phyloP scores from a whole-genome alignment of 1,284 basidiomycete species.

The Rhodotorula sp. region DNA sequence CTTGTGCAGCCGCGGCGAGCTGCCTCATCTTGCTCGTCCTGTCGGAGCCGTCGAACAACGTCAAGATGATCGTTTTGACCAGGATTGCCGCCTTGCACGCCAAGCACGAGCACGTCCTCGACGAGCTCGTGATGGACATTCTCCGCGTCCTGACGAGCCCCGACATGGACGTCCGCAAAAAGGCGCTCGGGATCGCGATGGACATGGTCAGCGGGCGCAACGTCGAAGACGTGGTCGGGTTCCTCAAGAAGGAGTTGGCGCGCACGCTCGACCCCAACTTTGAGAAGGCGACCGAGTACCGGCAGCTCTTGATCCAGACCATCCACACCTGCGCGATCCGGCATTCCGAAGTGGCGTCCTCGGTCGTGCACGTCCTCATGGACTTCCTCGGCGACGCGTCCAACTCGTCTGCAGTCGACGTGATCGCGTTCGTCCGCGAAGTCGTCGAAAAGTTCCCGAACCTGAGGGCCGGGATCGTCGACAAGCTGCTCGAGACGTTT shows the following conservation, averaged over 20 bases:
- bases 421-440: conserved; percentile 93
- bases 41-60: conserved; percentile 92
- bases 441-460: conserved; percentile 97
- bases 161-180: conserved; percentile 94
- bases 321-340: conserved; percentile 96
- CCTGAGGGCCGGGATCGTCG: conserved; percentile 77
- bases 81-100: conserved; percentile 79
- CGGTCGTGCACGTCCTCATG: conserved; percentile 95
- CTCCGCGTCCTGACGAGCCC: conserved; percentile 86
- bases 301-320: conserved; percentile 93
- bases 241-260: conserved; percentile 97
- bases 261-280: conserved; percentile 78
- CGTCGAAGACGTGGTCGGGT: conserved; percentile 94
- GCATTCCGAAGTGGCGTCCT: conserved; percentile 96
- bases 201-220: conserved; percentile 93
- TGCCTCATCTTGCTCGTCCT: conserved; percentile 85
- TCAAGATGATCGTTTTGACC: conserved; percentile 96
- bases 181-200: conserved; percentile 84
- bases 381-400: conserved; percentile 96
- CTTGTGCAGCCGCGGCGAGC: conserved; percentile 71
- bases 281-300: conserved; percentile 79
- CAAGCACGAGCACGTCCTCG: conserved; percentile 87
- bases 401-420: conserved; percentile 85
- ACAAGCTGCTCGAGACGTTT: conserved; percentile 81
- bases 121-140: conserved; percentile 93